Base-by-base conservation (phyloP, 495 filamentous ascomycete species). In the Neurospora sp. region DNA sequence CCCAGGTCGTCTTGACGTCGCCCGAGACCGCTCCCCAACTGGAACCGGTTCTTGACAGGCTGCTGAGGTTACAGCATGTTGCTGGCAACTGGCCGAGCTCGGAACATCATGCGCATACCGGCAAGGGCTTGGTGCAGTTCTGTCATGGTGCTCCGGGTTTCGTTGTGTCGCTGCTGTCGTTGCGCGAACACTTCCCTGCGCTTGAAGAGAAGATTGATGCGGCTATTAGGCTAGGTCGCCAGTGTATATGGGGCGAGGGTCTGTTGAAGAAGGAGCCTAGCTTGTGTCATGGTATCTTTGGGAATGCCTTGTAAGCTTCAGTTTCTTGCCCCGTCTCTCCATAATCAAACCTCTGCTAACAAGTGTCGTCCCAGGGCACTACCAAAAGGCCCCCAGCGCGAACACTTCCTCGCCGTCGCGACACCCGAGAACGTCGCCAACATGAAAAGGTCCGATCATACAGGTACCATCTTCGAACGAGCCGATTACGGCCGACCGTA, bases 61-160 rank as follows among this genome's bases (percentile, higher is more conserved):
- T 91, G 11, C 76, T 92, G 2, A 80, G 74, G n/a, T 31, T 74
- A 70, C 86, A 87, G 73, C 71, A 68, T 18, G 1, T 39, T 6
- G 79, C 79, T 61, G 86, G 86, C 0, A 88, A 88, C 69, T 87
- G 85, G 82, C 83, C 84, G 1, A 76, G 75, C 39, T 42, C 44
- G 5, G 76, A 79, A 41, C 73, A 74, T 14, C 27, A 59, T 40
- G 74, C 70, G 9, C 22, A 39, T 1, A 46, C 68, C 2, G 75
- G 75, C 18, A 83, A 81, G 38, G 79, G 78, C 0, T 82, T 90
- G 3, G 88, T 91, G 3, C 90, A 91, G 79, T 87, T 91, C 76
- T 91, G 90, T 77, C 90, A 91, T 75, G 90, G 90, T 16, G 89
- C 87, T 2, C 88, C 90, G 1, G 90, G 89, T 0, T 84, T 91